Base-by-base conservation (phyloP, 1,284 basidiomycete species). In the Cystobasidium slooffiae region DNA sequence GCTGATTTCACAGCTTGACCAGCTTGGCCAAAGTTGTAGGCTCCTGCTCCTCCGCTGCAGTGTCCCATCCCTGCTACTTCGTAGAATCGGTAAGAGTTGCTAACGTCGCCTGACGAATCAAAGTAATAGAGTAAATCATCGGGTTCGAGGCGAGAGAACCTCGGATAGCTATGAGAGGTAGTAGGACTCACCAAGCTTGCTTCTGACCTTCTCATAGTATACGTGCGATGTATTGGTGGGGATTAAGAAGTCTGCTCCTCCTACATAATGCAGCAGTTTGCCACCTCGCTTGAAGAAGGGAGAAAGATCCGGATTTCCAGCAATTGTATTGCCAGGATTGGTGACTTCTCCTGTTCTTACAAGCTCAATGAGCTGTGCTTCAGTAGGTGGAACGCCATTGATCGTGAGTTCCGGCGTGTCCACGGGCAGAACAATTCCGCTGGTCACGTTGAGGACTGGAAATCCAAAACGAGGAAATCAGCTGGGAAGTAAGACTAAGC, bases 211-310 rank as follows among this genome's bases (percentile, higher is more conserved):
- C 47, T 79, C 76, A 69, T 76, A 67, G 49, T 75, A 76, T 52
- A 72, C 70, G 39, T 70, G 59, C 8, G 56, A 62, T 9, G 58
- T 70, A 43, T 70, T 70, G 0, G 76, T 70, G 0, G 78, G 78
- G 43, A 79, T 79, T 24, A 79, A 63, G 4, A 51, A 59, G 46
- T 79, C 79, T 2, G 77, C 72, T n/a, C 76, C 31, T 0, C 79
- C 78, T n/a, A 77, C 75, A 59, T 75, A 77, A 3, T 76, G 77
- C 0, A 78, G 8, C 3, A 80, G 68, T 66, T 79, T 79, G 9
- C 78, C 78, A 6, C 75, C 75, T 16, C 69, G 72, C n/a, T 61
- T 74, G n/a, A 79, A 72, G 75, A 78, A 80, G 0, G 62, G 55
- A 41, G 46, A 20, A 18, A 80, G 76, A 66, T 80, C 55, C 12